Evolutionary conservation across 192 early-diverging fungal genomes (phyloP).

Genomic region (Lunasporangiospora selenospora): DNA sequence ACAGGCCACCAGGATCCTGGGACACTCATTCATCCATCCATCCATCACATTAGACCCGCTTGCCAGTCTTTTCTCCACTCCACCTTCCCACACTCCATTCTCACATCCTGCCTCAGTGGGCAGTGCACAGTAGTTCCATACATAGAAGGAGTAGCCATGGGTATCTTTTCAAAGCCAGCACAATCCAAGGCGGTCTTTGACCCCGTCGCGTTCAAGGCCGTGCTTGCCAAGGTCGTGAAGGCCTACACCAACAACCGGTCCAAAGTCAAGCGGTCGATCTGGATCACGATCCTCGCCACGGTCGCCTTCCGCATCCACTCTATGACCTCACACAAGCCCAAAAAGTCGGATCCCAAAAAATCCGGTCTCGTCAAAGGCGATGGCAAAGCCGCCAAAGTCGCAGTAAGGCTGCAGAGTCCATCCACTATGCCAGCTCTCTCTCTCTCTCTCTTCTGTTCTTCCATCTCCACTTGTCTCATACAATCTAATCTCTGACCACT

Average conservation of each 20-base stretch:
- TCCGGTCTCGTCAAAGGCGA: constrained; percentile 32
- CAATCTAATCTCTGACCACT: neutral
- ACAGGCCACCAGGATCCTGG: too few species aligned
- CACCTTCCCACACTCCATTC: neutral
- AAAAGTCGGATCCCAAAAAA: constrained; percentile 24
- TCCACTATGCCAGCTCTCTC: neutral
- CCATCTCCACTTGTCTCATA: neutral
- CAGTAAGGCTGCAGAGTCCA: constrained; percentile 28
- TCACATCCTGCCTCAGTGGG: neutral
- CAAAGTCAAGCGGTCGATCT: constrained; percentile 48
- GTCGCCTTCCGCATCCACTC: constrained; percentile 44
- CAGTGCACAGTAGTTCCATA: too few species aligned
- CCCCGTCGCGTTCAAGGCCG: constrained; percentile 39
- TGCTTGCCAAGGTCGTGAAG: constrained; percentile 37
- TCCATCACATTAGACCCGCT: neutral
- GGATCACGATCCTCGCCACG: constrained; percentile 44
- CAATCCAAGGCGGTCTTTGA: constrained; percentile 28
- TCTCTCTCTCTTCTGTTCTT: neutral
- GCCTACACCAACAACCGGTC: constrained; percentile 47
- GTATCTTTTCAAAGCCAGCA: constrained; percentile 46
- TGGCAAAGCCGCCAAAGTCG: constrained; percentile 40
- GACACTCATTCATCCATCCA: neutral
- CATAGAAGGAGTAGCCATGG: too few species aligned
- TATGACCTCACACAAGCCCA: constrained; percentile 33
- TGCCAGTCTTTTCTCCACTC: neutral